Evolutionary conservation across 2,329 filamentous ascomycete species (phyloP).

Genomic region (Trichocomaceae sp.): DNA sequence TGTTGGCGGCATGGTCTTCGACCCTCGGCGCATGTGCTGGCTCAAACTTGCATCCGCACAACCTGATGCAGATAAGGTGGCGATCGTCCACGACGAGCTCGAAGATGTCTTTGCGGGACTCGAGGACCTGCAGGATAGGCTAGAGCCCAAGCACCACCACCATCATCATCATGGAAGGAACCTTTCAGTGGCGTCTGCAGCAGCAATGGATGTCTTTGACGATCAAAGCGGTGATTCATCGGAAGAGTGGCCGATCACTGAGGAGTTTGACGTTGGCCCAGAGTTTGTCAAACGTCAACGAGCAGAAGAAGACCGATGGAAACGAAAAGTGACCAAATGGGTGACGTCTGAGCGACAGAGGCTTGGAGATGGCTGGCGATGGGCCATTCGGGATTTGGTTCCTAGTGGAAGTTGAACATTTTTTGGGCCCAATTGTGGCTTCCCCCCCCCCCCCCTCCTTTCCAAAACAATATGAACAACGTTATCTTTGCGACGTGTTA

Average conservation of each 20-base stretch:
- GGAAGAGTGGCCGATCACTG: slow-evolving; percentile 79
- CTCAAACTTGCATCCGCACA: slow-evolving; percentile 62
- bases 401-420: slow-evolving; percentile 3
- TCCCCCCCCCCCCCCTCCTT: no score
- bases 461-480: no score
- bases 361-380: slow-evolving; percentile 60
- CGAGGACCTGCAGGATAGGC: slow-evolving; percentile 75
- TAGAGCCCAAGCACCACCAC: slow-evolving; percentile 14
- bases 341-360: slow-evolving; percentile 51
- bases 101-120: slow-evolving; percentile 93
- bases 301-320: slow-evolving; percentile 88
- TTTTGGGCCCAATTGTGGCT: neutral
- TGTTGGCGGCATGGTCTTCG: slow-evolving; percentile 97
- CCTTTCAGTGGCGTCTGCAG: slow-evolving; percentile 18
- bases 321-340: slow-evolving; percentile 82
- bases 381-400: slow-evolving; percentile 57
- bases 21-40: slow-evolving; percentile 97
- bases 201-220: slow-evolving; percentile 27
- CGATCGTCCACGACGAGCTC: slow-evolving; percentile 70
- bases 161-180: slow-evolving; percentile 13
- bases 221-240: slow-evolving; percentile 41
- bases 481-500: slow-evolving; percentile 4
- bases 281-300: slow-evolving; percentile 84
- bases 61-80: slow-evolving; percentile 27
- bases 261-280: slow-evolving; percentile 95